Evolutionary conservation across 2,329 filamentous ascomycete species (phyloP).

Genomic region (Aspergillus texensis): DNA sequence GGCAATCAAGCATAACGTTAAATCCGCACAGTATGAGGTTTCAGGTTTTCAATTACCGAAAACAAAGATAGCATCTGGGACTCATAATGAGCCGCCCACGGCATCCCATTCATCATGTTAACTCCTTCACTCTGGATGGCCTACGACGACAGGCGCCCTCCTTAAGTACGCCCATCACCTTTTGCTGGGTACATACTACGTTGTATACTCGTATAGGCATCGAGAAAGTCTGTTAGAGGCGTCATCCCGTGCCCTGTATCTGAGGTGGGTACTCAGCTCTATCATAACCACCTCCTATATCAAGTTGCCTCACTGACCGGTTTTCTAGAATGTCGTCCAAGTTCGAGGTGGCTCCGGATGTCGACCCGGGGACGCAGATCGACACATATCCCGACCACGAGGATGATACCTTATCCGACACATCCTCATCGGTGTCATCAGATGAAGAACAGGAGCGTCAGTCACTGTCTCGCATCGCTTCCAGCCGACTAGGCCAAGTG

Average conservation of each 20-base stretch:
- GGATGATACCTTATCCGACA: not conserved
- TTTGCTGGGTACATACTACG: not conserved
- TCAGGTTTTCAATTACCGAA: not conserved
- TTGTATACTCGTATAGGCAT: not conserved
- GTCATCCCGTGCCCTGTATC: not conserved
- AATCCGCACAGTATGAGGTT: not conserved
- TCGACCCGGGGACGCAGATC: not conserved
- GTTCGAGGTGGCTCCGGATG: not conserved
- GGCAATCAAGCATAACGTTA: not conserved
- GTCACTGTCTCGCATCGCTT: slow-evolving; percentile 22
- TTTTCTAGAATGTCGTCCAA: not conserved
- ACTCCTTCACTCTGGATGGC: not conserved
- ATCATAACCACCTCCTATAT: not conserved
- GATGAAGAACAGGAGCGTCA: not conserved
- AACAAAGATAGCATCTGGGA: not conserved
- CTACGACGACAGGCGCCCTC: not conserved
- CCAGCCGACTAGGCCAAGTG: slow-evolving; percentile 24
- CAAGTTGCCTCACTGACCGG: not conserved
- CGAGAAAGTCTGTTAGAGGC: not conserved
- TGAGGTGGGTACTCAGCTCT: not conserved
- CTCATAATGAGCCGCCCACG: not conserved
- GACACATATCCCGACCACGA: not conserved
- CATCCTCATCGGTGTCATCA: not conserved
- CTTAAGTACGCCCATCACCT: not conserved
- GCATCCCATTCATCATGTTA: not conserved